Conservation (phyloP, 768 basidiomycete genomes). For the Trametes cingulata region DNA sequence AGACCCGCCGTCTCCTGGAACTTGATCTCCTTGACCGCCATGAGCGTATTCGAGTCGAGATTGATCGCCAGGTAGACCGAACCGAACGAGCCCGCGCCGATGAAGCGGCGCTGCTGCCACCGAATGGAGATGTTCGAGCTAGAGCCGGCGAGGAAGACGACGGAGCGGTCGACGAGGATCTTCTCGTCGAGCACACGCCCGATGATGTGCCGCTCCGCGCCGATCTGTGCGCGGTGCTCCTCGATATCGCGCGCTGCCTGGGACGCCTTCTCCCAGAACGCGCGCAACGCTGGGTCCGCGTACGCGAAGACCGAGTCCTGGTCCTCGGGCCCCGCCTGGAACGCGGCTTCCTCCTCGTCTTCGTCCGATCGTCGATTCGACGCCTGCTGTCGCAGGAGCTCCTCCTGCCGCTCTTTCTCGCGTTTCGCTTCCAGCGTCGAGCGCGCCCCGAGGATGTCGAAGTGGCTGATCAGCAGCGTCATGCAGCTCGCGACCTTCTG, state of each 20-base stretch:
- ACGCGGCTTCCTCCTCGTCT: conserved; percentile 47
- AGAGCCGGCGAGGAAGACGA: conserved; percentile 94
- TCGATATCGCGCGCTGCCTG: conserved; percentile 67
- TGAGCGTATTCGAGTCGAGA: conserved; percentile 90
- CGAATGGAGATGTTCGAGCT: conserved; percentile 92
- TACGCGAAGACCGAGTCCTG: conserved; percentile 44
- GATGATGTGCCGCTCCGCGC: conserved; percentile 70
- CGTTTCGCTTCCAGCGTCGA: conserved; percentile 85
- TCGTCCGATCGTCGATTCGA: conserved; percentile 47
- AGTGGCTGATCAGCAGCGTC: conserved; percentile 95
- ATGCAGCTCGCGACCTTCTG: conserved; percentile 95
- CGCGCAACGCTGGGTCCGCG: conserved; percentile 63
- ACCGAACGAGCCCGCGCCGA: conserved; percentile 98
- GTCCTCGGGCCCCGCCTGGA: conserved; percentile 37
- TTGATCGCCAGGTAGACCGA: conserved; percentile 99
- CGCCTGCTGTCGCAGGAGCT: conserved; percentile 55
- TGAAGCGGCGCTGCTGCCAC: conserved; percentile 98
- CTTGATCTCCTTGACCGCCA: conserved; percentile 99
- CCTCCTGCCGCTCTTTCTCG: conserved; percentile 85
- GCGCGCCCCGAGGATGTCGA: conserved; percentile 95
- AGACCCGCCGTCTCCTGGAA: conserved; percentile 91
- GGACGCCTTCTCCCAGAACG: conserved; percentile 74
- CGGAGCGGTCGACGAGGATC: conserved; percentile 88
- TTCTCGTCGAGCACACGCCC: conserved; percentile 95
- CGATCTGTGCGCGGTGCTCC: conserved; percentile 54